Base-by-base conservation (phyloP, 192 early-diverging fungal genomes). In the Coemansia umbellata region DNA sequence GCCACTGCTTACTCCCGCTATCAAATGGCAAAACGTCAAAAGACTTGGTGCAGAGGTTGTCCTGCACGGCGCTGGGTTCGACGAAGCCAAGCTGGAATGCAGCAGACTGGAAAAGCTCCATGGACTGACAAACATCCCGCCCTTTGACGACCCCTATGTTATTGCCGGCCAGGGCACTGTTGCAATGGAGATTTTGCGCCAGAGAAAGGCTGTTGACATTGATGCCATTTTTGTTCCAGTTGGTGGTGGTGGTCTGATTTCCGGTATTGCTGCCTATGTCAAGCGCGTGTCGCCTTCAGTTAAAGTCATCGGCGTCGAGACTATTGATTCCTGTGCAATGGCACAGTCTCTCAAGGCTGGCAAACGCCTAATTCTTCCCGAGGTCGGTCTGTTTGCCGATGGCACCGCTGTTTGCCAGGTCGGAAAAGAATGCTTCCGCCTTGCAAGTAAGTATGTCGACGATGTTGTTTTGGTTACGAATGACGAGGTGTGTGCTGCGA, bases 161-260 rank as follows among this genome's bases (percentile, higher is more conserved):
- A 97, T 97, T 69, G 97, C 97, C n/a, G 97, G 97, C 3, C 97
- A 99, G 76, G 97, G 95, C 30, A 98, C 95, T 6, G 86, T 95
- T 32, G 95, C 82, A 15, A 79, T 94, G 51, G 95, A 98, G 78
- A 80, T 90, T 10, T 63, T 90, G 47, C 80, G 87, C 35, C 87
- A 91, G 60, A 33, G 74, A 35, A 37, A 33, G 26, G 24, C 66
- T 0, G 48, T 79, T 8, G 73, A 87, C 30, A 89, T 95, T 43
- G 85, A 95, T 37, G 87, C 89, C 37, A 89, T 99, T 60, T 99
- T 95, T 65, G 82, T 91, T 8, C 88, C 87, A 28, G 86, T 96
- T 11, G 97, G 97, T 36, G 91, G 97, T 21, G 97, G 97, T 31
- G 97, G 97, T 2, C 78, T 99, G 58, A 82, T 94, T 15, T 86